Base-by-base conservation (phyloP, 1,139 yeast species). In the Nadsonia commutata region DNA sequence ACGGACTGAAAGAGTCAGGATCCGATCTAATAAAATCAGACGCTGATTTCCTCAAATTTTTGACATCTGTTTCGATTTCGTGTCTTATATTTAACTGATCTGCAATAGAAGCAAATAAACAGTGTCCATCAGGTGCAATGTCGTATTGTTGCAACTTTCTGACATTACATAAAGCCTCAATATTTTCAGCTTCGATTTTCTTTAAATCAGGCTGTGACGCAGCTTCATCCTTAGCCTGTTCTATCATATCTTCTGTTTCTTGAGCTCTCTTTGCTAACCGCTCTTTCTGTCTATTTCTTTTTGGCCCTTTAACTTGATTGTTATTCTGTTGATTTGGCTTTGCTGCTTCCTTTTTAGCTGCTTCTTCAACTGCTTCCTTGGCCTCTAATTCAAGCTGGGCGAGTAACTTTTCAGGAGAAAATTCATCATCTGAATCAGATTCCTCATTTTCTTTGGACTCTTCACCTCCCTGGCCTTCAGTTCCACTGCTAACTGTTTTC, bases 41-140 rank as follows among this genome's bases (percentile, higher is more conserved):
- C 2, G 95, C 84, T 43, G 63, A 54, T 1, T 66, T 54, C 48
- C 98, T 71, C 48, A 90, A 66, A 23, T 74, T 74, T 43, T 68
- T 66, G 6, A 80, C 70, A 2, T 70, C 49, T 37, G 56, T 60
- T 0, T 59, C 59, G 11, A 66, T 54, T 2, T 56, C 62, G 31
- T 73, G 82, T 39, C 93, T 71, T 3, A 55, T 48, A 37, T 58
- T 52, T 46, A 90, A 62, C 57, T 90, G 97, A 56, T 90, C 95
- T 36, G 77, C 69, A 19, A 90, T 71, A 0, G 95, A 80, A 2
- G 88, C 84, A 65, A 85, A 90, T 39, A 90, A 65, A 66, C 98
- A 90, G 60, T 90, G 93, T 0, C 98, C 98, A 60, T 90, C 97
- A 0, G 97, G 95, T 47, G 71, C 67, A 41, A 88, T 83, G 40